Evolutionary conservation across 441 rosid genomes (phyloP).

Genomic region (Hura crepitans): DNA sequence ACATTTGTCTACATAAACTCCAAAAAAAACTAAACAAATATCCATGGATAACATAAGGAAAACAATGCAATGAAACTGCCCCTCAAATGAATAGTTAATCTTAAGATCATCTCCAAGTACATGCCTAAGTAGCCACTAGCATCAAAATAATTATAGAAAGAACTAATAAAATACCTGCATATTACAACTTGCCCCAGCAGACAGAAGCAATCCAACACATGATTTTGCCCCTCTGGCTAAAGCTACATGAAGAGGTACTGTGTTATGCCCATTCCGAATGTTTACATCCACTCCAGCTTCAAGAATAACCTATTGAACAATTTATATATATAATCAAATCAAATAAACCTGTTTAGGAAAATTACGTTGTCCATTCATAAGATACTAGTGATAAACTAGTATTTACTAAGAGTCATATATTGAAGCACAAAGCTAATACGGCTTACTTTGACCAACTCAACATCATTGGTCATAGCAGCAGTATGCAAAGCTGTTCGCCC

Average conservation of each 20-base stretch:
- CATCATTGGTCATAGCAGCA: slow-evolving; percentile 94
- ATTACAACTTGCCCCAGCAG: slow-evolving; percentile 87
- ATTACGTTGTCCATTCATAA: background rate
- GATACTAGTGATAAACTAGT: slow-evolving; percentile 3
- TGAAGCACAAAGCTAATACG: slow-evolving; percentile 13
- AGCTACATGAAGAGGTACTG: slow-evolving; percentile 94
- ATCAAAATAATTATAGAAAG: background rate
- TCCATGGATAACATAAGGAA: background rate
- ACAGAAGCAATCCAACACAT: slow-evolving; percentile 84
- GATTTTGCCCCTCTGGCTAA: slow-evolving; percentile 90
- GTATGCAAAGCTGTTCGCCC: slow-evolving; percentile 92
- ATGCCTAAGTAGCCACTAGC: slow-evolving; percentile 11
- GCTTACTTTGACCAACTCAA: slow-evolving; percentile 84
- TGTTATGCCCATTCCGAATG: slow-evolving; percentile 78
- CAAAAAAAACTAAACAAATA: too few species aligned
- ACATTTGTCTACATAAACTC: background rate
- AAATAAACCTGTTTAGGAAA: background rate
- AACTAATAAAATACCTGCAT: slow-evolving; percentile 56
- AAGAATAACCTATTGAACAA: slow-evolving; percentile 68
- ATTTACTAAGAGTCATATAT: slow-evolving; percentile 19
- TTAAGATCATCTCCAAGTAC: background rate
- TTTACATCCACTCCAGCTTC: slow-evolving; percentile 96
- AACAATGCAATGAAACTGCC: slow-evolving; percentile 5
- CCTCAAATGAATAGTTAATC: too few species aligned
- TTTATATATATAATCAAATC: slow-evolving; percentile 15